Evolutionary conservation across 2,329 filamentous ascomycete species (phyloP).

Genomic region (Tricladium varicosporioides): DNA sequence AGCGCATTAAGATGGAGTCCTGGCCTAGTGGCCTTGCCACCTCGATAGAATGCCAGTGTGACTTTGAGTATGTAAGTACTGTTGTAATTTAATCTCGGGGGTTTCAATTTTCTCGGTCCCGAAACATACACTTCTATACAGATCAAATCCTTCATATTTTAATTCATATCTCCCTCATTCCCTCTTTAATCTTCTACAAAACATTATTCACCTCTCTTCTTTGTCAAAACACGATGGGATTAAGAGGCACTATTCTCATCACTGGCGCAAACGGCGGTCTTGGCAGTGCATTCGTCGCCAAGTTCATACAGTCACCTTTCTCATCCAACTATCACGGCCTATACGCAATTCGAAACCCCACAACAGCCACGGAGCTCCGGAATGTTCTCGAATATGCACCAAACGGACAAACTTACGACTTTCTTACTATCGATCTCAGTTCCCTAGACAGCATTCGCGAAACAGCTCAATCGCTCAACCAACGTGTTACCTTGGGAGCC

Average conservation of each 20-base stretch:
- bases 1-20: too few species aligned
- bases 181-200: too few species aligned
- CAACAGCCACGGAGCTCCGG: constrained; percentile 8
- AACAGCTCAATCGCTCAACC: constrained; percentile 22
- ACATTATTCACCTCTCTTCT: too few species aligned
- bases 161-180: too few species aligned
- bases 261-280: constrained; percentile 20
- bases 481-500: constrained; percentile 19
- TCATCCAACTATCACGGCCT: constrained; percentile 8
- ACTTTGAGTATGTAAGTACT: too few species aligned
- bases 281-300: constrained; percentile 14
- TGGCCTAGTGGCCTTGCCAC: too few species aligned
- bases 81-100: background rate
- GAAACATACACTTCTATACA: background rate
- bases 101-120: background rate
- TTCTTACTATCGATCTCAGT: constrained; percentile 13
- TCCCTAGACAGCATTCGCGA: constrained; percentile 12
- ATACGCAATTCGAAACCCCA: constrained; percentile 17
- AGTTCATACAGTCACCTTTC: constrained; percentile 10
- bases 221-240: background rate
- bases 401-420: constrained; percentile 1
- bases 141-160: too few species aligned
- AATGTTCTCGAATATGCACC: constrained; percentile 9
- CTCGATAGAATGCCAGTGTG: too few species aligned
- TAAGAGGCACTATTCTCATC: background rate